Conservation (phyloP, 495 filamentous ascomycete genomes). For the Penicillium pulvis region DNA sequence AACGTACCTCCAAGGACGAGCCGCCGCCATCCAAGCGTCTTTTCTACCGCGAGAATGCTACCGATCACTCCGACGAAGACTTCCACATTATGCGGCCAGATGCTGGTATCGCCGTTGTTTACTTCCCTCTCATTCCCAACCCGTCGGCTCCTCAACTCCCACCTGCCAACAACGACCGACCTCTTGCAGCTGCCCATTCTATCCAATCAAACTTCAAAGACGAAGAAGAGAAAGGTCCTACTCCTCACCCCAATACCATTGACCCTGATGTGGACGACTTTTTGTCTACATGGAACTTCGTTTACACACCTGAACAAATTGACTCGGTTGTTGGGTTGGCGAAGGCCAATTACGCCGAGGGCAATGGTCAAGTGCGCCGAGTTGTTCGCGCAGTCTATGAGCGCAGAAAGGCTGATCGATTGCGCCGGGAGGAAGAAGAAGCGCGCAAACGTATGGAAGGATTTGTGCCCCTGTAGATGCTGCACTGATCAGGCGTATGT, state of each 20-base stretch:
- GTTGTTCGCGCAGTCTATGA: constrained; percentile 92
- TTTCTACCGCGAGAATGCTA: constrained; percentile 35
- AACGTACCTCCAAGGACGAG: constrained; percentile 59
- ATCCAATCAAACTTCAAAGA: constrained; percentile 25
- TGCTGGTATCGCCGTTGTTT: constrained; percentile 86
- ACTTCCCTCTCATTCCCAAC: constrained; percentile 88
- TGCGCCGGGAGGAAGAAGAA: constrained; percentile 58
- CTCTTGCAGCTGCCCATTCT: constrained; percentile 25
- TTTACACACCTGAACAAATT: constrained; percentile 85
- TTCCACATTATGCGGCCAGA: constrained; percentile 75
- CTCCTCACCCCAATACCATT: constrained; percentile 66
- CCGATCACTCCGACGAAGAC: constrained; percentile 53
- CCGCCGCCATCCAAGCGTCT: constrained; percentile 67
- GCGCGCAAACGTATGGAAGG: constrained; percentile 43
- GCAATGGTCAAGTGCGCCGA: constrained; percentile 70
- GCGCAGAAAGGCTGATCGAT: constrained; percentile 73
- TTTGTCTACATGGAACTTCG: constrained; percentile 96
- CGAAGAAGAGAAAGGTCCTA: constrained; percentile 13
- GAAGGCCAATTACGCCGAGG: constrained; percentile 82
- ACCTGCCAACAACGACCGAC: constrained; percentile 24
- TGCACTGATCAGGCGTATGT: neutral
- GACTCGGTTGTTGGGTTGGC: constrained; percentile 81
- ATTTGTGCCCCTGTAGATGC: constrained; percentile 37
- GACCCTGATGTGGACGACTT: constrained; percentile 81
- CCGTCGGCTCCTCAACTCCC: constrained; percentile 45